Evolutionary conservation across 2,329 filamentous ascomycete genomes (phyloP), one percentile per base, ranked within the genome.

Genomic region (Chalaropsis thielavioides): DNA sequence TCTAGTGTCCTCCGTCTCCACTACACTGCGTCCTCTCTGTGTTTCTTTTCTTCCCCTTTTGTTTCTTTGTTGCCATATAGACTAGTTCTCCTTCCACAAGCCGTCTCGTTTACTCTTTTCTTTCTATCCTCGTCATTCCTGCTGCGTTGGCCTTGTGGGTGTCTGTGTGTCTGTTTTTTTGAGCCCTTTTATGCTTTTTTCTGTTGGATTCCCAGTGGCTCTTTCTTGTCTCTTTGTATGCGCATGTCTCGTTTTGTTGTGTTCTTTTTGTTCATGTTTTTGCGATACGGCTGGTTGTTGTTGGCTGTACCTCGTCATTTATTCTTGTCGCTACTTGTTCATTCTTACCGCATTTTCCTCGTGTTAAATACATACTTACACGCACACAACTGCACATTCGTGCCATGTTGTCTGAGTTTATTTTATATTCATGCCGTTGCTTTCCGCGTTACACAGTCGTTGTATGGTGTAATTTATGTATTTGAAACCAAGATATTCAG

Each of bases 171-270:
- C 38, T 61, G 41, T 27, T 44, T 61, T 24, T 61, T n/a, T 43
- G 11, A n/a, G 10, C 35, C 27, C 35, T 51, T 10, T n/a, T 56
- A 13, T 31, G 31, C 31, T 31, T 61, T 27, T 15, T 51, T 51
- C 24, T 51, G 10, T 51, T 24, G 46, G 46, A 51, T 51, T 24
- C 46, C 46, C 46, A 51, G 11, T 24, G 46, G 3, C 40, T 51
- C 24, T 38, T 64, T 64, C 65, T 66, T 65, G 68, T 69, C 70
- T 66, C 41, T 49, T 43, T 44, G 54, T 61, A 44, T 68, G 38
- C 62, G 17, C 35, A 44, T 65, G 43, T 66, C 54, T 69, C 51
- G 65, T 31, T 66, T 67, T 67, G n/a, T 51, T 64, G 64, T 60
- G 43, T 46, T 56, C 58, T 59, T 56, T 63, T 59, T 58, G 38